A percentile compares a stretch with the other conserved stretches of the same genome.
Evolutionary conservation across 2,329 filamentous ascomycete species (phyloP).

Genomic region (Aspergillus eucalypticola): DNA sequence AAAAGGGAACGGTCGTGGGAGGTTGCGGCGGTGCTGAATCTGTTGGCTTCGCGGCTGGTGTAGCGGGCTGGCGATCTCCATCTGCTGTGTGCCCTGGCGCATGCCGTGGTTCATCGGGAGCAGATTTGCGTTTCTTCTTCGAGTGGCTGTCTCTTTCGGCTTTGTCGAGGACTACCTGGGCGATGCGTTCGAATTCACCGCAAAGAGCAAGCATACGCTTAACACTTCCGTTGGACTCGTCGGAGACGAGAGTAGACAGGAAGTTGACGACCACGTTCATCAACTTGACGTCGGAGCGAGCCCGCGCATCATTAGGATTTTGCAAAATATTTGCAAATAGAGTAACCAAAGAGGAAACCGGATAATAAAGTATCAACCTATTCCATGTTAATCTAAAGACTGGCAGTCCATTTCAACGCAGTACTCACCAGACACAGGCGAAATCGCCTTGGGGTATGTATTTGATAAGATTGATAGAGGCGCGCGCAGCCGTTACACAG

Average conservation of each 20-base stretch:
- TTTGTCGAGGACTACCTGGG: slow-evolving; percentile 85
- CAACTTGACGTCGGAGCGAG: slow-evolving; percentile 81
- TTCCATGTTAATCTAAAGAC: slow-evolving; percentile 14
- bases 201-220: slow-evolving; percentile 92
- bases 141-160: slow-evolving; percentile 80
- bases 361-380: slow-evolving; percentile 91
- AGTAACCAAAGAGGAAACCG: slow-evolving; percentile 90
- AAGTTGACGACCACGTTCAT: slow-evolving; percentile 95
- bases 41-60: slow-evolving; percentile 30
- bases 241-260: slow-evolving; percentile 81
- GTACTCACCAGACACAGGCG: slow-evolving; percentile 83
- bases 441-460: slow-evolving; percentile 96
- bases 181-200: slow-evolving; percentile 94
- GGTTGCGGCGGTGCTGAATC: slow-evolving; percentile 17
- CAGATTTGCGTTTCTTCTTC: slow-evolving; percentile 80
- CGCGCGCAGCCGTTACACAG: slow-evolving; percentile 87
- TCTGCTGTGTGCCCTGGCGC: slow-evolving; percentile 20
- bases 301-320: slow-evolving; percentile 85
- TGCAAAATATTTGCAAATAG: slow-evolving; percentile 95
- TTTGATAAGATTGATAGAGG: slow-evolving; percentile 89
- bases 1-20: slow-evolving; percentile 23
- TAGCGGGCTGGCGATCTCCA: slow-evolving; percentile 14
- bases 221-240: slow-evolving; percentile 86
- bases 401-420: not conserved
- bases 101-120: slow-evolving; percentile 49